These are phyloP conservation scores for Apophysomyces elegans DNA, from an alignment of 371 early-diverging fungal species.

Conservation along the genomic window DNA sequence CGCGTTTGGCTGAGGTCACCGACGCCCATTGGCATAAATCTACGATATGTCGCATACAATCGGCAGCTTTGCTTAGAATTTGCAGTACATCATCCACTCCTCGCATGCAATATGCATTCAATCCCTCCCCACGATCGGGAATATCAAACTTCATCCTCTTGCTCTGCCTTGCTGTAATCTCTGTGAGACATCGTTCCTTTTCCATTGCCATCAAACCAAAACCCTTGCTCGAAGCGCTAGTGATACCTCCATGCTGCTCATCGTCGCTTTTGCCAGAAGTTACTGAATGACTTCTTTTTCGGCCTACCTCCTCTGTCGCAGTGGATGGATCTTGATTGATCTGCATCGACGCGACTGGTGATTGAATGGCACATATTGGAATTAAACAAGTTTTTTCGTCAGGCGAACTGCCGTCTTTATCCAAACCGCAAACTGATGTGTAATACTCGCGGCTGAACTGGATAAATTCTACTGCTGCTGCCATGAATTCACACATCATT, in stretches of 20 bases:
- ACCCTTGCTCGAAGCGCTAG: not conserved
- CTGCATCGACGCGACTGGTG: conserved; percentile 10
- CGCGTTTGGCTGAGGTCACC: conserved; percentile 26
- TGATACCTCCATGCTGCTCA: conserved; percentile 2
- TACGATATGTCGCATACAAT: conserved; percentile 44
- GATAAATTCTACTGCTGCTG: conserved; percentile 40
- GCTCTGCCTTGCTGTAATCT: conserved; percentile 7
- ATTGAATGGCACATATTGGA: conserved; percentile 48
- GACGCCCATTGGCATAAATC: conserved; percentile 49
- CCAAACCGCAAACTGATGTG: conserved; percentile 41
- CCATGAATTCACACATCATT: conserved; percentile 52
- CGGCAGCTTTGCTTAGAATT: conserved; percentile 43
- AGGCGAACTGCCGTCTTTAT: conserved; percentile 12
- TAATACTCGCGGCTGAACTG: conserved; percentile 49
- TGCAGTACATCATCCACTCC: conserved; percentile 49
- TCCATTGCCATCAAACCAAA: not conserved
- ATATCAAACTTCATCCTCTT: conserved; percentile 21
- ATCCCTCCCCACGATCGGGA: conserved; percentile 32
- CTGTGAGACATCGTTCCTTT: not conserved
- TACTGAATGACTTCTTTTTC: not conserved
- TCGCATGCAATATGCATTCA: conserved; percentile 43
- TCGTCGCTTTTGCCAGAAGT: not conserved
- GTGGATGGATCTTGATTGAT: not conserved
- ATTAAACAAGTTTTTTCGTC: conserved; percentile 49
- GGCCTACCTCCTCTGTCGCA: not conserved